phyloP scores from a whole-genome alignment of 2,329 filamentous ascomycete species.

The Thelonectria rubi region DNA sequence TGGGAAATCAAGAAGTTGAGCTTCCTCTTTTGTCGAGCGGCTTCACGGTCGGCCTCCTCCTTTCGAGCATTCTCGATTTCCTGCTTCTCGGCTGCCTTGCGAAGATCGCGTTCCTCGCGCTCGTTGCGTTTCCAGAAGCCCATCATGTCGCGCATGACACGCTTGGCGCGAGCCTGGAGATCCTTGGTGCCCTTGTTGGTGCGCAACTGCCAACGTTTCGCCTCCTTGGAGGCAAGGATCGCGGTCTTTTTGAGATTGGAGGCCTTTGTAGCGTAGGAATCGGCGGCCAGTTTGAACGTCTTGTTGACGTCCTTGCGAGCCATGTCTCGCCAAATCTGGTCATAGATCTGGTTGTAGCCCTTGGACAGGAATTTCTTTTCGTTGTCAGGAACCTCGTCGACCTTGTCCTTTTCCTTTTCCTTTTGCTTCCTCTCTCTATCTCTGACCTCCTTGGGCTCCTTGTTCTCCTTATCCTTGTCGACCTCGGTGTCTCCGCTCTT shows the following conservation, averaged over 20 bases:
- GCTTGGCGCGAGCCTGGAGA: slow-evolving; percentile 94
- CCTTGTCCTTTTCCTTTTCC: slow-evolving; percentile 62
- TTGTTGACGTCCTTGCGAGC: slow-evolving; percentile 94
- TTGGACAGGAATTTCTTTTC: slow-evolving; percentile 82
- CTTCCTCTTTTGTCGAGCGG: slow-evolving; percentile 96
- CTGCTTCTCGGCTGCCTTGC: slow-evolving; percentile 93
- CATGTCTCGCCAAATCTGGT: slow-evolving; percentile 96
- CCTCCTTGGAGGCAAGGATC: slow-evolving; percentile 95
- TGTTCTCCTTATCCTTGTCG: slow-evolving; percentile 55
- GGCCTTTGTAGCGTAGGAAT: slow-evolving; percentile 84
- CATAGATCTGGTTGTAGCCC: slow-evolving; percentile 95
- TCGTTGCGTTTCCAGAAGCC: slow-evolving; percentile 99
- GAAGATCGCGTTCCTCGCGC: slow-evolving; percentile 92
- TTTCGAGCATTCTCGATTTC: slow-evolving; percentile 97
- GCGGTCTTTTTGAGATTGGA: slow-evolving; percentile 99
- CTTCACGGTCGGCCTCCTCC: slow-evolving; percentile 96
- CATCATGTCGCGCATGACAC: slow-evolving; percentile 99
- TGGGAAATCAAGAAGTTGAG: slow-evolving; percentile 99
- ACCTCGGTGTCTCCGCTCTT: slow-evolving; percentile 55
- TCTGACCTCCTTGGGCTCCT: slow-evolving; percentile 60
- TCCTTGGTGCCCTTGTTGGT: slow-evolving; percentile 99
- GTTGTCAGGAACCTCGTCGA: slow-evolving; percentile 61
- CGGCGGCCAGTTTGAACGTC: slow-evolving; percentile 85
- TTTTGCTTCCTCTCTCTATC: slow-evolving; percentile 52
- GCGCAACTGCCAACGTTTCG: slow-evolving; percentile 93